Conservation (phyloP, 2,329 filamentous ascomycete genomes). For the Hypomyces rosellus region DNA sequence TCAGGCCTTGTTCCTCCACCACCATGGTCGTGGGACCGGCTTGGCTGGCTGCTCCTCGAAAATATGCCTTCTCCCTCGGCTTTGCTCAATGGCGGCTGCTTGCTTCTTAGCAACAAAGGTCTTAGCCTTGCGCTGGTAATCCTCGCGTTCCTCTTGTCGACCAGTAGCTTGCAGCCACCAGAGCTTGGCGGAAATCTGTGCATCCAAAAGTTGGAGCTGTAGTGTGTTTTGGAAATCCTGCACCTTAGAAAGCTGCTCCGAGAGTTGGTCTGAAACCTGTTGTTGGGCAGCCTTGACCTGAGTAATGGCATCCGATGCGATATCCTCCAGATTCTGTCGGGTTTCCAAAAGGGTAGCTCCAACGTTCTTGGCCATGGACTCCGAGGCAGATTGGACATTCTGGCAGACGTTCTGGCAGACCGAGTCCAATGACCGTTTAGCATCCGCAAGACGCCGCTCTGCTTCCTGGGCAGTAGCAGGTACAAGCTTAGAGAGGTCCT, state of each 20-base stretch:
- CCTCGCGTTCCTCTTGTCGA: slow-evolving; percentile 38
- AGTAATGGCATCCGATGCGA: slow-evolving; percentile 15
- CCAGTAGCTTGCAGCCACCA: slow-evolving; percentile 51
- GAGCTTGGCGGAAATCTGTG: slow-evolving; percentile 51
- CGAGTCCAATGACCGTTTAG: slow-evolving; percentile 25
- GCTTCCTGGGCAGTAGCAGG: slow-evolving; percentile 35
- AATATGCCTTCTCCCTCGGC: slow-evolving; percentile 15
- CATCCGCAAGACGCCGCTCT: slow-evolving; percentile 30
- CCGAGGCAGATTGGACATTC: slow-evolving; percentile 21
- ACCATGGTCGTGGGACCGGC: slow-evolving; percentile 14
- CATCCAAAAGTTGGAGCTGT: slow-evolving; percentile 41
- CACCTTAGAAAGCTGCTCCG: slow-evolving; percentile 16
- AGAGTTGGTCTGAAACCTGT: slow-evolving; percentile 16
- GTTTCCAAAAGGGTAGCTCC: slow-evolving; percentile 16
- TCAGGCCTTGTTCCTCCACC: not conserved
- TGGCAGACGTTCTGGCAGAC: slow-evolving; percentile 24
- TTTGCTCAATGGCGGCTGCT: slow-evolving; percentile 24
- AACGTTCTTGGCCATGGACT: slow-evolving; percentile 21
- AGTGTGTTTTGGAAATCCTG: slow-evolving; percentile 33
- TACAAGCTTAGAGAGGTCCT: slow-evolving; percentile 34
- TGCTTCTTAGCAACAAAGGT: slow-evolving; percentile 33
- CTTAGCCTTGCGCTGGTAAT: slow-evolving; percentile 43
- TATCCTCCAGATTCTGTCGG: slow-evolving; percentile 18
- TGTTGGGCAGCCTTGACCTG: slow-evolving; percentile 15
- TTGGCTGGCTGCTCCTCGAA: slow-evolving; percentile 23